These are phyloP conservation scores for Prunus mira DNA, from an alignment of 306 rosid genomes.

Conservation along the genomic window DNA sequence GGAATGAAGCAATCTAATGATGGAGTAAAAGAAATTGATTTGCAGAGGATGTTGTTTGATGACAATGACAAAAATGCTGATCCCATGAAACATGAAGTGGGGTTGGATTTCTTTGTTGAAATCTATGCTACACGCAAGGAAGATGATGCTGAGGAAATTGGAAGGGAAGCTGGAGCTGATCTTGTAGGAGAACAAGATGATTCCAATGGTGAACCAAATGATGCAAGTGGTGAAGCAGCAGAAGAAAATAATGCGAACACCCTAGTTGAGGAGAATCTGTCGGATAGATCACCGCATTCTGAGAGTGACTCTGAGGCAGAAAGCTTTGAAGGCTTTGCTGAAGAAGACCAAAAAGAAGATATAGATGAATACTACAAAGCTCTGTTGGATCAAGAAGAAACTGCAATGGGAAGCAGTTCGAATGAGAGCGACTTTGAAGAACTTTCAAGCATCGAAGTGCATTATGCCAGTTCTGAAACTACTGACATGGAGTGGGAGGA, in stretches of 20 bases:
- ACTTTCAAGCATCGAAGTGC: conserved; percentile 24
- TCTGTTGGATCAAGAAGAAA: conserved; percentile 35
- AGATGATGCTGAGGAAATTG: conserved; percentile 9
- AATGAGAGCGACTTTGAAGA: conserved; percentile 26
- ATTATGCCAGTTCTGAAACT: conserved; percentile 35
- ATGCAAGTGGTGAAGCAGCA: conserved; percentile 18
- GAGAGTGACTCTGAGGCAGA: conserved; percentile 39
- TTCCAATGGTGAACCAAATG: conserved; percentile 7
- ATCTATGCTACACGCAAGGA: conserved; percentile 42
- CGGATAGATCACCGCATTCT: conserved; percentile 25
- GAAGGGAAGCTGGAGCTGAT: conserved; percentile 7
- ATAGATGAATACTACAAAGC: conserved; percentile 21
- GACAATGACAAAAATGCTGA: conserved; percentile 15
- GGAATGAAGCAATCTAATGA: conserved; percentile 29
- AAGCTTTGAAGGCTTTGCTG: conserved; percentile 8
- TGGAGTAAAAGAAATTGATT: conserved; percentile 23
- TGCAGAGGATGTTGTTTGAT: conserved; percentile 18
- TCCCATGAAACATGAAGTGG: conserved; percentile 18
- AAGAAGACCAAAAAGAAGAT: conserved; percentile 22
- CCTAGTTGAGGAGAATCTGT: conserved; percentile 20
- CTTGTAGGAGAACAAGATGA: conserved; percentile 6
- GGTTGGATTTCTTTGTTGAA: conserved; percentile 53
- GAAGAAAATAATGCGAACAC: conserved; percentile 13
- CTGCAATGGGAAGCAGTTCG: conserved; percentile 35
- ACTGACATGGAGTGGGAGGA: conserved; percentile 56